Percentiles rank a stretch among this genome's conserved stretches.
Conservation (phyloP, 805 yeast genomes). For the Saccharomycopsis sp. region DNA sequence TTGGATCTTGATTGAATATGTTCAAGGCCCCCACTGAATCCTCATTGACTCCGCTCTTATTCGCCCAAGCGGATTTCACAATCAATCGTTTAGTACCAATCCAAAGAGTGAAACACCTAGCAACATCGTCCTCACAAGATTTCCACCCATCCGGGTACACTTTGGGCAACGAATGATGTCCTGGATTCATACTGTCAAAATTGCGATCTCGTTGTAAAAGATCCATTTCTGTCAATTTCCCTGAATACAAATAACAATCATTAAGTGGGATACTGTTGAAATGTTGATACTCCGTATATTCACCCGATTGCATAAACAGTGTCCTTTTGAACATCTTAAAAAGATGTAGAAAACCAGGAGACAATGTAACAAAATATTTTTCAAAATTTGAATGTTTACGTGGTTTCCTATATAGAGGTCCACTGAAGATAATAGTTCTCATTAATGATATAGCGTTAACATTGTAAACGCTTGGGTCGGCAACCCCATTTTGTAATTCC, state of each 20-base stretch:
- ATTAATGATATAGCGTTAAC: slow-evolving; percentile 53
- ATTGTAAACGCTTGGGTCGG: slow-evolving; percentile 48
- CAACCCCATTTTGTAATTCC: slow-evolving; percentile 44
- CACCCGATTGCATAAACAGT: slow-evolving; percentile 37
- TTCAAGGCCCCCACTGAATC: slow-evolving; percentile 12
- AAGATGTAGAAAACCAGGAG: slow-evolving; percentile 62
- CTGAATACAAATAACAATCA: slow-evolving; percentile 72
- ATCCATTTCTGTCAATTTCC: slow-evolving; percentile 50
- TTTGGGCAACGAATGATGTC: slow-evolving; percentile 57
- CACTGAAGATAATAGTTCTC: slow-evolving; percentile 55
- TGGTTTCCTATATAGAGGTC: slow-evolving; percentile 61
- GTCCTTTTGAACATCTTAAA: slow-evolving; percentile 47
- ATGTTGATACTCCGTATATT: slow-evolving; percentile 44
- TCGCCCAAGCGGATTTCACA: slow-evolving; percentile 19
- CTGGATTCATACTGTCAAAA: slow-evolving; percentile 44
- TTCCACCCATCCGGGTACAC: slow-evolving; percentile 79
- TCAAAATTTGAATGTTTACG: slow-evolving; percentile 62
- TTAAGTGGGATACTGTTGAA: slow-evolving; percentile 54
- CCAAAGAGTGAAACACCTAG: slow-evolving; percentile 81
- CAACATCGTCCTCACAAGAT: slow-evolving; percentile 68
- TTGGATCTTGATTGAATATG: slow-evolving; percentile 20
- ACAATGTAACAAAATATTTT: slow-evolving; percentile 52
- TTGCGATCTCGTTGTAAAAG: slow-evolving; percentile 41
- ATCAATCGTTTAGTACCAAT: slow-evolving; percentile 56
- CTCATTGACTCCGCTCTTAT: not conserved